Percentiles rank a stretch among this genome's conserved stretches.
Evolutionary conservation across 345 rosid species (phyloP).

Genomic region (Moricandia arvensis): DNA sequence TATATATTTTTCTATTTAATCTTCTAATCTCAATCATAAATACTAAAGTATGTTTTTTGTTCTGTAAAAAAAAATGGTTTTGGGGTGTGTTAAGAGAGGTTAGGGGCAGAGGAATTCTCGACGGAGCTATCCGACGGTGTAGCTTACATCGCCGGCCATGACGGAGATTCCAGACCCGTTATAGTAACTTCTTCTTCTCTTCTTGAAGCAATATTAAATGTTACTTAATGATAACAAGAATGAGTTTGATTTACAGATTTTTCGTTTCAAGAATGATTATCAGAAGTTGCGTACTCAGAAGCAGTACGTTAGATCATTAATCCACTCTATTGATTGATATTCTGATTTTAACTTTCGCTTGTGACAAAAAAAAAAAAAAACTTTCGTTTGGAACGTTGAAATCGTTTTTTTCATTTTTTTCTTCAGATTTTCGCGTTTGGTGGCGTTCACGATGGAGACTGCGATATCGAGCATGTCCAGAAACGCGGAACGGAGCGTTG

Average conservation of each 20-base stretch:
- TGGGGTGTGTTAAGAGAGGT: slow-evolving; percentile 43
- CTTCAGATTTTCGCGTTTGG: slow-evolving; percentile 70
- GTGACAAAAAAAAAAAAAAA: too few relatives aligned
- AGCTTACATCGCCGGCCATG: slow-evolving; percentile 88
- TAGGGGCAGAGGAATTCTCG: slow-evolving; percentile 93
- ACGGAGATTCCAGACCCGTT: slow-evolving; percentile 78
- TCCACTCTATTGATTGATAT: not conserved
- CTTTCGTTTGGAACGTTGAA: not conserved
- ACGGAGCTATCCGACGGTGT: slow-evolving; percentile 77
- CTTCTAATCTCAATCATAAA: not conserved
- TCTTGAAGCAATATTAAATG: not conserved
- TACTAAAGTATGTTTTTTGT: not conserved
- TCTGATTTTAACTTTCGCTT: not conserved
- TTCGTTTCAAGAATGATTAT: slow-evolving; percentile 84
- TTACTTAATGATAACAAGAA: not conserved
- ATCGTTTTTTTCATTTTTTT: not conserved
- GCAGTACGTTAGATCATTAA: slow-evolving; percentile 48
- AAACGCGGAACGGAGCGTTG: slow-evolving; percentile 62
- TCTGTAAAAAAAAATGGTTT: not conserved
- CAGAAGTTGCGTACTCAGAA: slow-evolving; percentile 79
- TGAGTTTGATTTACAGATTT: slow-evolving; percentile 48
- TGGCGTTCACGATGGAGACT: slow-evolving; percentile 88
- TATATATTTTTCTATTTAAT: slow-evolving; percentile 32
- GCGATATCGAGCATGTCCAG: slow-evolving; percentile 77
- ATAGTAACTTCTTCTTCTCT: slow-evolving; percentile 40